Conservation (phyloP, 2,329 filamentous ascomycete genomes). For the Paraconiothyrium brasiliense region DNA sequence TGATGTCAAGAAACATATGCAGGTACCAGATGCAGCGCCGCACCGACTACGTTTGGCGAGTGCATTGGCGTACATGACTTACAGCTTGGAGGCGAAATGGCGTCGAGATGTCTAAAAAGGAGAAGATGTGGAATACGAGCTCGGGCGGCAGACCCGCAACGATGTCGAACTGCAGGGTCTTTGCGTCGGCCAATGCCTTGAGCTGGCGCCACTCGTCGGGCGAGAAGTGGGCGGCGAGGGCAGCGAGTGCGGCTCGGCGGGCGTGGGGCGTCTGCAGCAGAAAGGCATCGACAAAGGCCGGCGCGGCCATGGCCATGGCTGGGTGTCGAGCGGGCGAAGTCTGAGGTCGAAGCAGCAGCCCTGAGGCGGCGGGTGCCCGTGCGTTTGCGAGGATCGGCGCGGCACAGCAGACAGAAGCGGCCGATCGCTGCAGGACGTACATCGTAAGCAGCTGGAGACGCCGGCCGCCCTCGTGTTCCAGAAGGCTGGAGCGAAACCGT, state of each 20-base stretch:
- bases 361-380: not conserved
- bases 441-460: too few relatives aligned
- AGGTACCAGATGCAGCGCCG: constrained; percentile 1
- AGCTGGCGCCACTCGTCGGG: constrained; percentile 44
- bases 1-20: constrained; percentile 1
- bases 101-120: constrained; percentile 41
- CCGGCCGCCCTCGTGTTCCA: too few relatives aligned
- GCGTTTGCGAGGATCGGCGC: not conserved
- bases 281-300: constrained; percentile 31
- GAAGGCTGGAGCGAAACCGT: too few relatives aligned
- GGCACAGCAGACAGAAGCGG: not conserved
- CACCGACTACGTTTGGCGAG: not conserved
- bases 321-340: too few relatives aligned
- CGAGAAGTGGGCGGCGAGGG: constrained; percentile 36
- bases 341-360: too few relatives aligned
- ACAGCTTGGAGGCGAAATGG: constrained; percentile 42
- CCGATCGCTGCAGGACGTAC: not conserved
- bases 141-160: constrained; percentile 50
- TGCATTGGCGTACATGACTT: constrained; percentile 18
- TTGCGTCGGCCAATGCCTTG: constrained; percentile 26
- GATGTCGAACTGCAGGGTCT: constrained; percentile 45
- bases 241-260: constrained; percentile 34
- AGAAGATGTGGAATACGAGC: constrained; percentile 48
- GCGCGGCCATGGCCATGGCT: constrained; percentile 16
- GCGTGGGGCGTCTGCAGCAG: constrained; percentile 11